Evolutionary conservation across 2,329 filamentous ascomycete species (phyloP).

Genomic region (Calonectria fujianensis): DNA sequence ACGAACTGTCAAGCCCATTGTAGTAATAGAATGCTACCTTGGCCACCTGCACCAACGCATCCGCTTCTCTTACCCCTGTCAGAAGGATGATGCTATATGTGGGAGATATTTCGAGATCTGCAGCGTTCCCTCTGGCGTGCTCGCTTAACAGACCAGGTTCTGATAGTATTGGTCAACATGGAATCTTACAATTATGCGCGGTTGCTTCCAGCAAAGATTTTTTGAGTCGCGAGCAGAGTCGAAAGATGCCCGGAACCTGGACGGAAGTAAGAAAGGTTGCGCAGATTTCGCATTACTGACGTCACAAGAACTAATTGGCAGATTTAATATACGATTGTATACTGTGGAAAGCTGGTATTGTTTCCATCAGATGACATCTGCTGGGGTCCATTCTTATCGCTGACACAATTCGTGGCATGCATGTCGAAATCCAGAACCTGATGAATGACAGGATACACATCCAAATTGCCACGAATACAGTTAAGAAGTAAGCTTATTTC

Average conservation of each 20-base stretch:
- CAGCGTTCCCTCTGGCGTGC: neutral
- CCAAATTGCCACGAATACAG: neutral
- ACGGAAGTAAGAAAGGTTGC: neutral
- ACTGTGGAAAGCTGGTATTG: neutral
- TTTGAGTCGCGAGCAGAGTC: neutral
- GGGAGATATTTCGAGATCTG: conserved; percentile 22
- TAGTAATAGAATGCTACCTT: neutral
- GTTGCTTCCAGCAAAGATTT: neutral
- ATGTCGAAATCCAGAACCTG: neutral
- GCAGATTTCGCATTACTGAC: neutral
- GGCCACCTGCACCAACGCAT: neutral
- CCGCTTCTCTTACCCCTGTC: neutral
- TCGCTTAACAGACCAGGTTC: neutral
- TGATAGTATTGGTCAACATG: neutral
- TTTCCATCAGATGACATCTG: neutral
- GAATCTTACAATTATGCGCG: neutral
- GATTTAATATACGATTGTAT: neutral
- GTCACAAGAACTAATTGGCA: neutral
- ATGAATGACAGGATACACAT: neutral
- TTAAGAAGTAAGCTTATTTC: conserved; percentile 10
- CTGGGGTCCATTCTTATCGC: neutral
- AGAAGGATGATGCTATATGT: conserved; percentile 23
- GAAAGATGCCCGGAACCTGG: neutral
- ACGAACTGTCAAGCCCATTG: neutral
- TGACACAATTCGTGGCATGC: conserved; percentile 6